phyloP scores from a whole-genome alignment of 1,284 basidiomycete genomes.

The Rhodotorula glutinis region DNA sequence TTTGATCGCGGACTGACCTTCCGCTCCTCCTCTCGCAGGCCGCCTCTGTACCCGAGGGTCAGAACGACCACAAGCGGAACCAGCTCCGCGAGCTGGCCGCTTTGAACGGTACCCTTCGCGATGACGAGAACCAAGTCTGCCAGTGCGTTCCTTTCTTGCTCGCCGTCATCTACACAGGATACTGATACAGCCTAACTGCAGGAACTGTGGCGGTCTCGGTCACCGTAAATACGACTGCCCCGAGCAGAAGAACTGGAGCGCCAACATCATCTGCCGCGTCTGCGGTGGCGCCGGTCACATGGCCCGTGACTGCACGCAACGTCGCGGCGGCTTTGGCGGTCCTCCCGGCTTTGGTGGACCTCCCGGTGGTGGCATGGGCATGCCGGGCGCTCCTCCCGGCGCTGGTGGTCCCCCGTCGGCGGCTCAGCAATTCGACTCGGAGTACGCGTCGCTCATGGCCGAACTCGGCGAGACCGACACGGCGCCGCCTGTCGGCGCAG shows the following conservation, averaged over 20 bases:
- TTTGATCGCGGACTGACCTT: conserved; percentile 1
- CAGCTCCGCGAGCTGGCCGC: conserved; percentile 97
- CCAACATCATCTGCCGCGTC: conserved; percentile 87
- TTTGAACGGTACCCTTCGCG: conserved; percentile 95
- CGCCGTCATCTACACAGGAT: conserved; percentile 21
- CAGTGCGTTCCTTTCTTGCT: conserved; percentile 53
- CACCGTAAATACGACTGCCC: conserved; percentile 97
- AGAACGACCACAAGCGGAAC: conserved; percentile 99
- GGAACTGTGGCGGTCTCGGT: conserved; percentile 28
- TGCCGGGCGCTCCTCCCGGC: conserved; percentile 22
- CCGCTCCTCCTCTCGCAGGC: conserved; percentile 58
- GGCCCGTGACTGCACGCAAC: conserved; percentile 88
- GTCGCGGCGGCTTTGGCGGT: conserved; percentile 61
- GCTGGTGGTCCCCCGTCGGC: conserved; percentile 44
- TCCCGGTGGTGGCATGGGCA: conserved; percentile 29
- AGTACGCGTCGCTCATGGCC: conserved; percentile 96
- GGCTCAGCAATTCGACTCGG: conserved; percentile 73
- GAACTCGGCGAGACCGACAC: conserved; percentile 81
- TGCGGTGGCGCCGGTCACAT: conserved; percentile 93
- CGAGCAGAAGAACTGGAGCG: conserved; percentile 91
- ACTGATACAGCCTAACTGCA: not conserved
- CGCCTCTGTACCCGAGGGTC: conserved; percentile 96
- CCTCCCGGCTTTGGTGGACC: conserved; percentile 47
- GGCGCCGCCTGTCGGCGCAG: conserved; percentile 43
- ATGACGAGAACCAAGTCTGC: conserved; percentile 99